A percentile compares a stretch with the other conserved stretches of the same genome.
Evolutionary conservation across 768 basidiomycete genomes (phyloP).

Genomic region (Hericium rajendrae): DNA sequence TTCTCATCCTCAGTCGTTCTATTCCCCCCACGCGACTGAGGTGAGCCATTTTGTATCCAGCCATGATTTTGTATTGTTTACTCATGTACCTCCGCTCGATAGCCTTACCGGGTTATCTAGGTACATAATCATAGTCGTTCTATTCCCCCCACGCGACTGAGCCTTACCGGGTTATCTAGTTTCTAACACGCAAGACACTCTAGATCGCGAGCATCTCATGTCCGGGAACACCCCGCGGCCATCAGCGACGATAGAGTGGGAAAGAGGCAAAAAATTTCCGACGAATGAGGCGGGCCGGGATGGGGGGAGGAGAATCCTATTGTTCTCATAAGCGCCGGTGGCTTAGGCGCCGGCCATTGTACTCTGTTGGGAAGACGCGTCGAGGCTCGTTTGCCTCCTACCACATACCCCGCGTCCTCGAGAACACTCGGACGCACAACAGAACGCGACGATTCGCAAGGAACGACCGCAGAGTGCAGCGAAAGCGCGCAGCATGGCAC

Average conservation of each 20-base stretch:
- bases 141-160: no score
- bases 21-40: no score
- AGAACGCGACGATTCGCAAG: not conserved
- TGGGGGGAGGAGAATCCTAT: not conserved
- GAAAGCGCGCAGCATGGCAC: not conserved
- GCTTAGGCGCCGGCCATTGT: not conserved
- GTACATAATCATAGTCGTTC: no score
- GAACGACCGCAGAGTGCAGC: not conserved
- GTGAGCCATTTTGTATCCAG: no score
- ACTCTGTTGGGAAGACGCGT: not conserved
- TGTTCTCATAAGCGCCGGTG: not conserved
- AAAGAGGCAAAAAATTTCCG: not conserved
- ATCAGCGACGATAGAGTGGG: not conserved
- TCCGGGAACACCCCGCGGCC: not conserved
- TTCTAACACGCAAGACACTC: not conserved
- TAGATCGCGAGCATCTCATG: not conserved
- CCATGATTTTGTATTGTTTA: no score
- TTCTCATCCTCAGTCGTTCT: no score
- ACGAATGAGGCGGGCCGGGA: not conserved
- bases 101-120: no score
- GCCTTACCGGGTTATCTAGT: no score
- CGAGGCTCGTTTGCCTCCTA: not conserved
- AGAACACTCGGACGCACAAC: not conserved
- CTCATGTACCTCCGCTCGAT: no score
- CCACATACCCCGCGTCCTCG: not conserved